Base-by-base conservation (phyloP, 2,329 filamentous ascomycete genomes). In the Elsinoe perseae region DNA sequence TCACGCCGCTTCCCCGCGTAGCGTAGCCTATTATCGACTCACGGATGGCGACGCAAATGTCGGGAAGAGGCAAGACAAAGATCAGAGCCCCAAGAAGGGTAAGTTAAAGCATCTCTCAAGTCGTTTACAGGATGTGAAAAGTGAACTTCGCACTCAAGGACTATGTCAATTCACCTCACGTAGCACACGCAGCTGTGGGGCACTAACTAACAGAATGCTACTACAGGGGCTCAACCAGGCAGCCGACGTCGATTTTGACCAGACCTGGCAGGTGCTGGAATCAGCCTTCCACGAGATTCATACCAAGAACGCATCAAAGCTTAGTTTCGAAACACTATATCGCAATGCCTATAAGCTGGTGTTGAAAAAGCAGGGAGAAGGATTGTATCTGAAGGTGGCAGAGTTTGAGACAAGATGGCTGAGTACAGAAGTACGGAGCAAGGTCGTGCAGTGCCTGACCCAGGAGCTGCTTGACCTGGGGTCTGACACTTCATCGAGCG, bases 321-420 rank as follows among this genome's bases (percentile, higher is more conserved):
- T 98, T 2, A 95, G 91, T 1, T 98, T 96, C 74, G 93, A 98
- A 70, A 87, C 95, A 66, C 81, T 98, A 0, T 98, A 98, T 73
- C 86, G 93, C 57, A 87, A 87, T 56, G 88, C 89, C 4, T 98
- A 98, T 73, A 92, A 93, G 69, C 88, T 97, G 18, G 92, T 97
- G 1, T 75, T 96, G 32, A 87, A 86, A 71, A 95, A 92, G 73
- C 86, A 90, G 63, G 91, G 91, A 23, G 82, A 87, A 30, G 76
- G 84, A 9, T 78, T 98, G 1, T 97, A 97, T 71, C 80, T 86
- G 4, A 79, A 81, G 8, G 90, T 97, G 50, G 86, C 85, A 64
- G 74, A 83, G 1, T 89, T 95, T 56, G 92, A 97, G 71, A 80
- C 85, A 64, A 74, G 82, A 60, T 95, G 92, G 87, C 84, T 98